phyloP scores from a whole-genome alignment of 345 rosid genomes.

The Psidium guajava region DNA sequence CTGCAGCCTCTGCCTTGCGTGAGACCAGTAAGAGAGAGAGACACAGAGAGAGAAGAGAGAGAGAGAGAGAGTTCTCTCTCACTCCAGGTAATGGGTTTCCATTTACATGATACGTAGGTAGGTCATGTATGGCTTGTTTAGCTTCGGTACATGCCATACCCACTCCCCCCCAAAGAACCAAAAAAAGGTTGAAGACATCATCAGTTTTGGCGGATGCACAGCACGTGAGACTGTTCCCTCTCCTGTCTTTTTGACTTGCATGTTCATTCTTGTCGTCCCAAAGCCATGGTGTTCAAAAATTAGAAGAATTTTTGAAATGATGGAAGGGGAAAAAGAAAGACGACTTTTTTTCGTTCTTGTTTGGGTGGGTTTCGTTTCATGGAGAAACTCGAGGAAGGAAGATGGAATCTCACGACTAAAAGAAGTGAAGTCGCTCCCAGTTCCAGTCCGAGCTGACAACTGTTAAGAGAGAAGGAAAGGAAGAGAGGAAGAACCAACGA shows the following conservation, averaged over 20 bases:
- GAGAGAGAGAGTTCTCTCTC: neutral
- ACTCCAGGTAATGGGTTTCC: neutral
- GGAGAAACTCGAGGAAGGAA: neutral
- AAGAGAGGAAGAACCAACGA: neutral
- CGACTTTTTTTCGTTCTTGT: neutral
- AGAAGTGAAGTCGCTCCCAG: neutral
- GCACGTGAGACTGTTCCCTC: neutral
- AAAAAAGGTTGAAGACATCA: neutral
- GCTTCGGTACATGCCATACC: neutral
- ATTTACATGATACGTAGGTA: neutral
- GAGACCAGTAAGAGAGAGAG: neutral
- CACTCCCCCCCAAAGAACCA: neutral
- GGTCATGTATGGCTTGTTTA: neutral
- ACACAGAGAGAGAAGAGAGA: neutral
- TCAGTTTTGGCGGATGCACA: neutral
- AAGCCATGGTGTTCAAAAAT: neutral
- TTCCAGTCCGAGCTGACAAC: neutral
- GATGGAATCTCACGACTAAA: neutral
- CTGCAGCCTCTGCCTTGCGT: neutral
- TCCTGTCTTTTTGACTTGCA: neutral
- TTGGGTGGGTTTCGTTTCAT: neutral
- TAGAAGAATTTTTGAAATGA: neutral
- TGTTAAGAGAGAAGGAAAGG: neutral
- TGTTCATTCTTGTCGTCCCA: neutral
- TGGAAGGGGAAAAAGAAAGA: neutral